These are phyloP conservation scores for Stagonosporopsis rhizophila DNA, from an alignment of 2,329 filamentous ascomycete genomes.

Conservation along the genomic window DNA sequence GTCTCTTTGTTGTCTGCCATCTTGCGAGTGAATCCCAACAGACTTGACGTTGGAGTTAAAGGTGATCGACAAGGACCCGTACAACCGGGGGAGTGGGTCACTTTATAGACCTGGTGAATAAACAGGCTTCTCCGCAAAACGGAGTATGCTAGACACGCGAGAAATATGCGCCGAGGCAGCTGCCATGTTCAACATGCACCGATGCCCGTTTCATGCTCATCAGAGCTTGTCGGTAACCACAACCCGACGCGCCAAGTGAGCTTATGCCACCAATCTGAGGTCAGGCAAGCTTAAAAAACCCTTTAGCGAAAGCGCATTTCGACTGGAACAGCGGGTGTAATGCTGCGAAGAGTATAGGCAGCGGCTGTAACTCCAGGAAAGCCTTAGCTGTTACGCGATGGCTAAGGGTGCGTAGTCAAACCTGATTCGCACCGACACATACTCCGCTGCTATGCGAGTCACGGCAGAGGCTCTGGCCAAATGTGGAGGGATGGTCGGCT, in stretches of 20 bases:
- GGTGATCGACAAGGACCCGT: slow-evolving; percentile 11
- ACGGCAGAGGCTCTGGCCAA: neutral
- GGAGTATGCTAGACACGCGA: slow-evolving; percentile 11
- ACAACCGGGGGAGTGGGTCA: slow-evolving; percentile 27
- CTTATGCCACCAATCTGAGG: slow-evolving; percentile 23
- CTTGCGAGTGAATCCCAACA: neutral
- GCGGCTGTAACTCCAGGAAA: slow-evolving; percentile 26
- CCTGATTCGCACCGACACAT: slow-evolving; percentile 19
- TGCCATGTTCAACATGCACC: slow-evolving; percentile 19
- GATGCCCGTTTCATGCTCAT: slow-evolving; percentile 24
- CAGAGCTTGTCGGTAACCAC: slow-evolving; percentile 19
- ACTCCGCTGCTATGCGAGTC: slow-evolving; percentile 9
- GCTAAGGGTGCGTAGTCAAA: neutral
- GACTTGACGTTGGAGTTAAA: neutral
- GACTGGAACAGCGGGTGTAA: slow-evolving; percentile 22
- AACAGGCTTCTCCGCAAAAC: slow-evolving; percentile 36
- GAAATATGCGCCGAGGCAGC: slow-evolving; percentile 26
- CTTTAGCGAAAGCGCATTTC: slow-evolving; percentile 1
- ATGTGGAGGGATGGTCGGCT: slow-evolving; percentile 5
- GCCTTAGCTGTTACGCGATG: slow-evolving; percentile 13
- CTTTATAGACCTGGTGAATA: slow-evolving; percentile 28
- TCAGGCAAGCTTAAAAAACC: slow-evolving; percentile 7
- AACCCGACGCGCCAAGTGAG: slow-evolving; percentile 33
- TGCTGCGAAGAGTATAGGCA: slow-evolving; percentile 23
- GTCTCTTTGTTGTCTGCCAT: slow-evolving; percentile 33